Evolutionary conservation across 2,329 filamentous ascomycete genomes (phyloP).

Genomic region (Talaromyces sp.): DNA sequence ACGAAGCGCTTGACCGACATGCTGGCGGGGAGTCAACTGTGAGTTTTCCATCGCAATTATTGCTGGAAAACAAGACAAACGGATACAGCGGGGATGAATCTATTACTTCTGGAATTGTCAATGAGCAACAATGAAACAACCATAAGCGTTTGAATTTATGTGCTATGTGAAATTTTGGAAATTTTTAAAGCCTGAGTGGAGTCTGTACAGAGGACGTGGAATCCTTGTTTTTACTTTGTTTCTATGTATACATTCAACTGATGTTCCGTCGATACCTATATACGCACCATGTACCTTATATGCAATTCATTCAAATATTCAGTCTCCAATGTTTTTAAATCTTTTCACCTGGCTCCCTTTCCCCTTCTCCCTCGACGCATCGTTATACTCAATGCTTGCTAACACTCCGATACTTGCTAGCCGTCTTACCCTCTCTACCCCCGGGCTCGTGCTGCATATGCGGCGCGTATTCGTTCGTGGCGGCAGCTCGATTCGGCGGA

Average conservation of each 20-base stretch:
- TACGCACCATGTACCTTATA: neutral
- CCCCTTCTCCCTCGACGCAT: neutral
- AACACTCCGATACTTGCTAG: slow-evolving; percentile 10
- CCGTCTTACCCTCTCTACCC: slow-evolving; percentile 6
- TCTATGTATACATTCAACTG: neutral
- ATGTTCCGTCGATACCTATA: neutral
- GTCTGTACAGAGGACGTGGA: neutral
- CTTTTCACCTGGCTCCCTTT: neutral
- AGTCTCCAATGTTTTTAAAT: neutral
- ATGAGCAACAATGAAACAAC: neutral
- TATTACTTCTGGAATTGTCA: neutral
- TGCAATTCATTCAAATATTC: neutral
- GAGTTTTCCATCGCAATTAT: neutral
- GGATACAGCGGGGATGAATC: neutral
- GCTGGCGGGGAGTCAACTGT: slow-evolving; percentile 14
- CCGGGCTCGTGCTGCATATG: slow-evolving; percentile 1
- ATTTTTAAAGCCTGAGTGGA: neutral
- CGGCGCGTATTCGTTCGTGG: neutral
- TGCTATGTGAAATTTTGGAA: neutral
- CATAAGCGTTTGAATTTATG: neutral
- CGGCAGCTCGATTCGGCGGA: slow-evolving; percentile 10
- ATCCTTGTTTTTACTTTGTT: neutral
- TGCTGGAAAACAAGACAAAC: neutral
- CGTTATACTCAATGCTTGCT: slow-evolving; percentile 1
- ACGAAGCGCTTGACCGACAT: slow-evolving; percentile 75